Evolutionary conservation across 108 stramenopile genomes (phyloP), one percentile per base, ranked within the genome.

Genomic region (Aurantiochytrium sp.): DNA sequence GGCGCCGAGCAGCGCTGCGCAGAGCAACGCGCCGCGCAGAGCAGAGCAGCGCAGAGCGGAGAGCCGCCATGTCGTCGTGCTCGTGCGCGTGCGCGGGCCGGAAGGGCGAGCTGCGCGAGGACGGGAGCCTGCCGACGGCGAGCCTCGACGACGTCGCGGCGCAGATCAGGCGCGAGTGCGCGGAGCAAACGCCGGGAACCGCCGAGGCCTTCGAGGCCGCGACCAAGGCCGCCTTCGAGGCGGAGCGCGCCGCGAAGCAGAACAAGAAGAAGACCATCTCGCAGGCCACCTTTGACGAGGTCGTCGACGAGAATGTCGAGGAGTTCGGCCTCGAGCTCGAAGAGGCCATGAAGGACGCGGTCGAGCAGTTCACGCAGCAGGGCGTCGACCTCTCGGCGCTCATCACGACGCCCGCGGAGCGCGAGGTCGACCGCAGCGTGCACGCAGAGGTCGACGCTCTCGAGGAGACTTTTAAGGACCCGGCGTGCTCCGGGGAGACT

Each of bases 211-310:
- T 65, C 34, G 59, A 65, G 59, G 59, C 59, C 27, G 59, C 59
- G 32, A 65, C 59, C 32, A 65, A 65, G 34, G 73, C 73, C n/a
- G 73, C 73, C n/a, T 27, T 48, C 6, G 73, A 81, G 73, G 42
- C 73, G 8, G 42, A 41, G 24, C 42, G 42, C 15, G 73, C 45
- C 45, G 39, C 73, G 6, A n/a, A 37, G 22, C 54, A n/a, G 15
- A 34, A n/a, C n/a, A n/a, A 39, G 88, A 88, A 88, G 50, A 87
- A 86, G 52, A 53, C 19, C 68, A 91, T 92, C 30, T 86, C 91
- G 50, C 92, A 92, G 88, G 89, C 91, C 30, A 92, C 92, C 6
- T 92, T 92, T 55, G 92, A 92, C 17, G 92, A 92, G n/a, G 89
- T 90, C 5, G 92, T 91, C 36, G 81, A 89, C 59, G 92, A 92